phyloP scores from a whole-genome alignment of 108 stramenopile species.

The Aurantiochytrium sp. region DNA sequence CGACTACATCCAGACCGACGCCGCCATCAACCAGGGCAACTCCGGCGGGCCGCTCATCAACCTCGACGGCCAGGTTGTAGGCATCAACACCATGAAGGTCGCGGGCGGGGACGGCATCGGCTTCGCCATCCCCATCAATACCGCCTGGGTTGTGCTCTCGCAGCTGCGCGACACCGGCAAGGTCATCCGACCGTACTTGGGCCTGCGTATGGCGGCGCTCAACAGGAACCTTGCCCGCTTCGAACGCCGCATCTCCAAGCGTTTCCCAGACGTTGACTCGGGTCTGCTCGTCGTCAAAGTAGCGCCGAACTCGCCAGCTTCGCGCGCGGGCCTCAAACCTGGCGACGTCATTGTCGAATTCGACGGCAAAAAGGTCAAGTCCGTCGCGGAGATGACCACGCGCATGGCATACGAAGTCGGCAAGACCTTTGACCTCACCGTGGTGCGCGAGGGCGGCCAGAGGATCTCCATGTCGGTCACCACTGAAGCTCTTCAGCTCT shows the following conservation, averaged over 20 bases:
- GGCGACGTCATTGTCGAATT: conserved; percentile 47
- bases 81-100: conserved; percentile 56
- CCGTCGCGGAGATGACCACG: conserved; percentile 38
- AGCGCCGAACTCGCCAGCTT: conserved; percentile 46
- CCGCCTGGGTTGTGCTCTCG: conserved; percentile 44
- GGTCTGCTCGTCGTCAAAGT: conserved; percentile 39
- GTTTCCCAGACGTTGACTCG: not conserved
- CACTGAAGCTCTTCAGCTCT: not conserved
- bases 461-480: not conserved
- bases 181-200: conserved; percentile 55
- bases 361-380: conserved; percentile 37
- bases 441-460: not conserved
- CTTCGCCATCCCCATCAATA: conserved; percentile 57
- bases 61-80: conserved; percentile 50
- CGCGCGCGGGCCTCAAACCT: conserved; percentile 37
- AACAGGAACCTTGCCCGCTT: not conserved
- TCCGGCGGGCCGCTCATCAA: conserved; percentile 76
- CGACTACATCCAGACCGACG: conserved; percentile 58
- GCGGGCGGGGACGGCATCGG: conserved; percentile 44
- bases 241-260: not conserved
- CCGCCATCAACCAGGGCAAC: conserved; percentile 71
- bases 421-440: conserved; percentile 12
- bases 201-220: conserved; percentile 36
- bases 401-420: conserved; percentile 35
- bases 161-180: conserved; percentile 43